Base-by-base conservation (phyloP, 1,139 yeast genomes). In the Ashbya aceris region DNA sequence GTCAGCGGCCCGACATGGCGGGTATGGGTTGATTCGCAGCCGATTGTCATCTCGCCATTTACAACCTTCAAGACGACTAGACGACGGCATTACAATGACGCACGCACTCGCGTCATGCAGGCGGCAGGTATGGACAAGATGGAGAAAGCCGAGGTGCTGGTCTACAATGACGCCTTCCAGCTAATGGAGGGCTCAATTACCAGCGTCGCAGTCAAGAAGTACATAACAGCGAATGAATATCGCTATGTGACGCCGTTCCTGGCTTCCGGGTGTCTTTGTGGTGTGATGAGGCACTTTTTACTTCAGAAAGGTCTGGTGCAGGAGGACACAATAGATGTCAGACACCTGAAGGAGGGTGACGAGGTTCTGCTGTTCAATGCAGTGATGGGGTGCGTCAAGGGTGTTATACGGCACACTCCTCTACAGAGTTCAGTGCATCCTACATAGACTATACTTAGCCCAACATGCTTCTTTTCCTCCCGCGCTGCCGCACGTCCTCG, bases 401-500 rank as follows among this genome's bases (percentile, higher is more conserved):
- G 89, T 0, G 65, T 51, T n/a, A 62, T 81, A 29, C 45, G 40
- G 17, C 46, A 44, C 35, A 38, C 43, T 10, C 28, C 43, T 23
- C 12, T 28, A 13, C 27, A 8, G 14, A 11, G n/a, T 6, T 13
- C 7, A 2, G 20, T 17, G 20, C 17, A 5, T 32, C 8, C 28
- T 40, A 29, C n/a, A 13, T 28, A 27, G 10, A 17, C 14, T 23
- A 30, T 27, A 7, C 2, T 51, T 55, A 83, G 9, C 97, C 97
- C 40, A 89, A 68, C 96, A 89, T 85, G 49, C 95, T 83, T 62
- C 98, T 74, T 72, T 91, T 91, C 52, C 99, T 73, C 1, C 99
- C 99, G 58, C 98, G 75, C 66, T 83, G 64, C 53, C 97, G 70
- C 1, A 91, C 98, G 40, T 83, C 94, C 43, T 80, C 85, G 43